Evolutionary conservation across 352 stramenopile species (phyloP), one percentile per base, ranked within the genome.

Genomic region (Globisporangium iwayamae): DNA sequence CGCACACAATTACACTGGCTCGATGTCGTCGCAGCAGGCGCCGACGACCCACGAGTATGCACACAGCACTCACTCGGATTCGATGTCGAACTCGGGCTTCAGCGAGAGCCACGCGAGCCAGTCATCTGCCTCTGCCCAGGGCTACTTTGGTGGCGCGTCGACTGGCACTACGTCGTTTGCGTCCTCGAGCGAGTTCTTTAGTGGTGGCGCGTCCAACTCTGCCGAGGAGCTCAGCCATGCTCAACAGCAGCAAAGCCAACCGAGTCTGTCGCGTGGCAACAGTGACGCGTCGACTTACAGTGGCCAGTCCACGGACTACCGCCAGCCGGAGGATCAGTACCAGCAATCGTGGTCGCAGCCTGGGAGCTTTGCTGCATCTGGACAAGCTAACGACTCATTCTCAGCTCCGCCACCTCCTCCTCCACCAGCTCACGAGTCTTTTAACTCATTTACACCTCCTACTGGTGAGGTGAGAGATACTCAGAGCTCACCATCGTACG

Each of bases 251-350:
- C 36, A 41, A 11, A 18, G 57, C 20, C 68, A 71, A 51, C 65
- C 70, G 45, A 70, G 69, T 38, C 67, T 83, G 65, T 72, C 68
- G 39, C 69, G 69, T 4, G 70, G 53, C 64, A 63, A 43, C 25
- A 87, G 73, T 58, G 77, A 79, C 34, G 56, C 66, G 20, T 83
- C 73, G 48, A 79, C 71, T 13, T 67, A 75, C 65, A 60, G 57
- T 30, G 69, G 83, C 13, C 72, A 56, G n/a, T 16, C 28, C n/a
- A 13, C 67, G 18, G 67, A 74, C 4, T 66, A 69, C 39, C 39
- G 45, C 18, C 67, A 63, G 9, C 38, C 67, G 4, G 73, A 78
- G 22, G 61, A 63, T 38, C 41, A 32, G 45, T 63, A 60, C 32
- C 25, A 60, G 36, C 64, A 58, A 20, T 50, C 45, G 41, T 63